These are phyloP conservation scores for Solanum chmielewskii DNA, from an alignment of 257 asterid genomes.

Conservation along the genomic window DNA sequence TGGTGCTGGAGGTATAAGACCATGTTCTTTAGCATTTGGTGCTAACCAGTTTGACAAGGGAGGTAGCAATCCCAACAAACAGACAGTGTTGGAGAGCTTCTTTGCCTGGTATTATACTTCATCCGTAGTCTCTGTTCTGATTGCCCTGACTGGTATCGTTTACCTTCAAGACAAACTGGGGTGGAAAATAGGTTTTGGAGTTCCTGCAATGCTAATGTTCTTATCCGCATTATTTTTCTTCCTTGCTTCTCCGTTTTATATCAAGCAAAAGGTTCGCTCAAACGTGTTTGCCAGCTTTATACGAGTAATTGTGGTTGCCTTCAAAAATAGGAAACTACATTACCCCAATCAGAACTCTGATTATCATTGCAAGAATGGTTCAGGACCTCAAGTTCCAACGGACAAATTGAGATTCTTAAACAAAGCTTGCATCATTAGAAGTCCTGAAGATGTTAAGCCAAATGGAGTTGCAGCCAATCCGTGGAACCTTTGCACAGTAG, in stretches of 20 bases:
- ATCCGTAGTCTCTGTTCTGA: constrained; percentile 24
- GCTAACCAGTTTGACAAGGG: constrained; percentile 44
- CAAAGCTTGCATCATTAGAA: constrained; percentile 17
- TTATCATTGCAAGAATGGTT: constrained; percentile 32
- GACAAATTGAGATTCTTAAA: constrained; percentile 29
- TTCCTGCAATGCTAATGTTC: constrained; percentile 46
- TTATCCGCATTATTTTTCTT: constrained; percentile 28
- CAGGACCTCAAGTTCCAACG: constrained; percentile 26
- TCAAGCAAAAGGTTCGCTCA: constrained; percentile 18
- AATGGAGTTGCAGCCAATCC: background rate
- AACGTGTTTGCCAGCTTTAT: constrained; percentile 34
- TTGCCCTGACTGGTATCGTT: constrained; percentile 45
- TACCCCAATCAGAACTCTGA: constrained; percentile 9
- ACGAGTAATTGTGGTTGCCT: constrained; percentile 35
- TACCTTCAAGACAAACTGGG: constrained; percentile 55
- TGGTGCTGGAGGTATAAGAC: constrained; percentile 62
- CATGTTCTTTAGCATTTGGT: constrained; percentile 65
- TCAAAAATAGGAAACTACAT: constrained; percentile 23
- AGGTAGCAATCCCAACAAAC: constrained; percentile 13
- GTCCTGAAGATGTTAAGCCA: background rate
- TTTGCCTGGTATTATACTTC: constrained; percentile 66
- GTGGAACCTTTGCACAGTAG: constrained; percentile 23
- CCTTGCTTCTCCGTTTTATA: constrained; percentile 34
- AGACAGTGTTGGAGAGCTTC: constrained; percentile 33
- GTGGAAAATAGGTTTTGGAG: constrained; percentile 58